Conservation (phyloP, 805 yeast genomes). For the Hanseniaspora taiwanica region DNA sequence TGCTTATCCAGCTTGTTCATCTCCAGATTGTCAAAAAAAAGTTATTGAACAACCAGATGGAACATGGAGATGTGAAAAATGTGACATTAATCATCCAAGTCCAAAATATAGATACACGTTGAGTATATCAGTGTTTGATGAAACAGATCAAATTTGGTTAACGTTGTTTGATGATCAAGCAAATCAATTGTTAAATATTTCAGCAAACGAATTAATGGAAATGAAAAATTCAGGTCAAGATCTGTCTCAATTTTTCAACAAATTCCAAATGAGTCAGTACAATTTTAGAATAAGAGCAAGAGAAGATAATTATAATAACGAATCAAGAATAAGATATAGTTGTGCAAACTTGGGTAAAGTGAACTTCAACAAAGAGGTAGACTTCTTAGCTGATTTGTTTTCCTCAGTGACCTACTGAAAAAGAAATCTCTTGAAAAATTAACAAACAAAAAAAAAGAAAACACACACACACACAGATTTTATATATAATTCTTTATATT, state of each 20-base stretch:
- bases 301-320: conserved; percentile 74
- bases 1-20: conserved; percentile 80
- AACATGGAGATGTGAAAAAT: conserved; percentile 88
- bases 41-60: conserved; percentile 62
- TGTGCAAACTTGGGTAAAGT: conserved; percentile 40
- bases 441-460: neutral
- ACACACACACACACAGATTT: no score
- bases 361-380: conserved; percentile 48
- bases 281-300: conserved; percentile 69
- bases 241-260: conserved; percentile 33
- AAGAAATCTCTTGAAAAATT: neutral
- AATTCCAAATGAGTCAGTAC: conserved; percentile 52
- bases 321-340: conserved; percentile 61
- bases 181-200: conserved; percentile 44
- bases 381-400: conserved; percentile 32
- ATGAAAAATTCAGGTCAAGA: conserved; percentile 26
- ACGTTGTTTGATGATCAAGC: conserved; percentile 84
- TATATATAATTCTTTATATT: no score
- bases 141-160: conserved; percentile 74
- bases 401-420: neutral
- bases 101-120: conserved; percentile 76
- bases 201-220: conserved; percentile 43
- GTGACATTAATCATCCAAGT: conserved; percentile 52
- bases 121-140: conserved; percentile 65
- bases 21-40: conserved; percentile 71